A percentile compares a stretch with the other conserved stretches of the same genome.
These are phyloP conservation scores for Physcomitrellopsis africana DNA, from an alignment of 225 moss, liverwort and hornwort genomes.

Conservation along the genomic window DNA sequence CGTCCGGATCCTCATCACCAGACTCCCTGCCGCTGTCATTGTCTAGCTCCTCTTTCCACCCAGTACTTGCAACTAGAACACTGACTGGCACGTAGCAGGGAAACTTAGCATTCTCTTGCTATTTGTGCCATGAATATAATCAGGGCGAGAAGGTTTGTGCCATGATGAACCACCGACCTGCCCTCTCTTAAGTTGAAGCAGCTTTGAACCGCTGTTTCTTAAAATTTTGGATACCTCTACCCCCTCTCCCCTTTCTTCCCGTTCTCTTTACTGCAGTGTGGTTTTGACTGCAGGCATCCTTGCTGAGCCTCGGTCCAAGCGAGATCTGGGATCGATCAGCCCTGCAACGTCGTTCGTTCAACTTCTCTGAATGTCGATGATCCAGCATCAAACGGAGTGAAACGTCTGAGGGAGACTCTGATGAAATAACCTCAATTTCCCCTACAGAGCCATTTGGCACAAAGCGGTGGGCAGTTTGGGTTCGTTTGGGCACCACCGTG, in stretches of 20 bases:
- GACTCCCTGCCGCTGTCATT: slow-evolving; percentile 15
- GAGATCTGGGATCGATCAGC: neutral
- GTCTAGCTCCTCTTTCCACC: slow-evolving; percentile 9
- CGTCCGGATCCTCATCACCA: slow-evolving; percentile 11
- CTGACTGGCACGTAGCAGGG: slow-evolving; percentile 17
- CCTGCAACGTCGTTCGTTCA: too few species aligned
- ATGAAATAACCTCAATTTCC: too few species aligned
- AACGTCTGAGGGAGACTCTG: too few species aligned
- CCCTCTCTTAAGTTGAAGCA: neutral
- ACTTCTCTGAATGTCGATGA: too few species aligned
- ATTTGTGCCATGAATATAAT: slow-evolving; percentile 26
- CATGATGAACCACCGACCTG: slow-evolving; percentile 28
- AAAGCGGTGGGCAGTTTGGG: too few species aligned
- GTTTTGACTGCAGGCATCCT: neutral
- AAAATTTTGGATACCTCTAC: slow-evolving; percentile 12
- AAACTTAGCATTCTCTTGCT: slow-evolving; percentile 17
- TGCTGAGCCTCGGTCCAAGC: neutral
- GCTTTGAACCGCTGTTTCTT: neutral
- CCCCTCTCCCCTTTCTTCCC: neutral
- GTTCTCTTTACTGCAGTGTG: neutral
- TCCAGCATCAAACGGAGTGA: too few species aligned
- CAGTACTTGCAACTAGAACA: neutral
- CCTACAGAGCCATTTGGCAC: too few species aligned
- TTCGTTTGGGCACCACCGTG: too few species aligned
- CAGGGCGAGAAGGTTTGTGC: slow-evolving; percentile 9